Evolutionary conservation across 495 filamentous ascomycete genomes (phyloP).

Genomic region (Penicillium flavigenum): DNA sequence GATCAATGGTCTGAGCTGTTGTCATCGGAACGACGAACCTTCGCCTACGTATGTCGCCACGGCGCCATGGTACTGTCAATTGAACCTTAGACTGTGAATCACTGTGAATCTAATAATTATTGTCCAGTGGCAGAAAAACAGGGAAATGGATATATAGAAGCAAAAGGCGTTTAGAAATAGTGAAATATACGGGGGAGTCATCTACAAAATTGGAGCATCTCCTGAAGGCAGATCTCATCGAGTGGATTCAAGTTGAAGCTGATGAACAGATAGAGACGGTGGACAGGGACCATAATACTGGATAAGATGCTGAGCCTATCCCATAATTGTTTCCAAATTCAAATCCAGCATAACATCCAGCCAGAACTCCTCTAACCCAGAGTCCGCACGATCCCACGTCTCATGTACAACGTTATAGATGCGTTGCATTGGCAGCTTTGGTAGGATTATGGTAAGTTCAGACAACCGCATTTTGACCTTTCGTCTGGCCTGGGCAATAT

Average conservation of each 20-base stretch:
- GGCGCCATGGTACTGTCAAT: background rate
- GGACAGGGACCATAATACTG: background rate
- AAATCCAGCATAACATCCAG: constrained; percentile 29
- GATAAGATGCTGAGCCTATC: constrained; percentile 1
- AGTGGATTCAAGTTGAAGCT: background rate
- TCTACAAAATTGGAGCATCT: background rate
- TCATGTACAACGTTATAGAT: constrained; percentile 23
- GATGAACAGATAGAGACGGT: background rate
- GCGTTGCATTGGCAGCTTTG: constrained; percentile 28
- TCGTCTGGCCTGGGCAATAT: constrained; percentile 30
- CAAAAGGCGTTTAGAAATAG: too few species aligned
- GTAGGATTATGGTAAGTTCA: constrained; percentile 27
- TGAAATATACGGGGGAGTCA: background rate
- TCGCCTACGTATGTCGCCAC: too few species aligned
- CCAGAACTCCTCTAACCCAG: constrained; percentile 23
- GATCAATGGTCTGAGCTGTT: too few species aligned
- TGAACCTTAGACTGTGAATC: background rate
- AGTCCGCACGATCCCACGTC: constrained; percentile 27
- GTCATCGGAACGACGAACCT: too few species aligned
- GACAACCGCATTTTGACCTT: constrained; percentile 26
- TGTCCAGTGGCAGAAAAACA: background rate
- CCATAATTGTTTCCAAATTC: constrained; percentile 31
- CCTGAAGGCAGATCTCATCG: background rate
- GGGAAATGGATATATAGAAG: background rate
- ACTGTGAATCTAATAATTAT: background rate